Evolutionary conservation across 768 basidiomycete species (phyloP).

Genomic region (Phylloporus sp.): DNA sequence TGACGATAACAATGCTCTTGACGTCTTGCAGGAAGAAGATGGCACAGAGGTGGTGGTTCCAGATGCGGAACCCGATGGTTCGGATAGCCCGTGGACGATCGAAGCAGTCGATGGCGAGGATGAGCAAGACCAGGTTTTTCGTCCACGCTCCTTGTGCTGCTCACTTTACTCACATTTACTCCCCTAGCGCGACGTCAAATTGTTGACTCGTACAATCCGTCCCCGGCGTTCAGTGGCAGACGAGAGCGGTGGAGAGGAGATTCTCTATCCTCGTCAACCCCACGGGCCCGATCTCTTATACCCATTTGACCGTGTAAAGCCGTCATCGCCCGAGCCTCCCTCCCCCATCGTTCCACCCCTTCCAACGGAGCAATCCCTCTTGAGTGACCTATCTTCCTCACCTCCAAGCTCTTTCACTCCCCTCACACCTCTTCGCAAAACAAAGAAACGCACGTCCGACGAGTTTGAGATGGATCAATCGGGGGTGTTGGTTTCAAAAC

Average conservation of each 20-base stretch:
- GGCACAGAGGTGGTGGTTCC: constrained; percentile 26
- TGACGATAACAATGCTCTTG: constrained; percentile 38
- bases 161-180: not conserved
- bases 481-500: constrained; percentile 56
- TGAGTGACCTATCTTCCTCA: constrained; percentile 33
- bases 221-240: constrained; percentile 64
- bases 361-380: constrained; percentile 29
- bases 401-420: constrained; percentile 64
- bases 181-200: constrained; percentile 42
- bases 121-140: constrained; percentile 61
- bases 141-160: not conserved
- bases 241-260: constrained; percentile 89
- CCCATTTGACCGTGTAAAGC: constrained; percentile 32
- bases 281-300: constrained; percentile 27
- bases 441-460: constrained; percentile 75
- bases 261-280: constrained; percentile 75
- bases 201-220: constrained; percentile 49
- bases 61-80: constrained; percentile 46
- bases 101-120: constrained; percentile 84
- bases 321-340: constrained; percentile 26
- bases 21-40: constrained; percentile 30
- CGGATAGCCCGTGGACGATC: constrained; percentile 87
- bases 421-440: constrained; percentile 43
- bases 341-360: constrained; percentile 29
- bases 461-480: constrained; percentile 79